Evolutionary conservation across 352 stramenopile species (phyloP).

Genomic region (Globisporangium cederbergense): DNA sequence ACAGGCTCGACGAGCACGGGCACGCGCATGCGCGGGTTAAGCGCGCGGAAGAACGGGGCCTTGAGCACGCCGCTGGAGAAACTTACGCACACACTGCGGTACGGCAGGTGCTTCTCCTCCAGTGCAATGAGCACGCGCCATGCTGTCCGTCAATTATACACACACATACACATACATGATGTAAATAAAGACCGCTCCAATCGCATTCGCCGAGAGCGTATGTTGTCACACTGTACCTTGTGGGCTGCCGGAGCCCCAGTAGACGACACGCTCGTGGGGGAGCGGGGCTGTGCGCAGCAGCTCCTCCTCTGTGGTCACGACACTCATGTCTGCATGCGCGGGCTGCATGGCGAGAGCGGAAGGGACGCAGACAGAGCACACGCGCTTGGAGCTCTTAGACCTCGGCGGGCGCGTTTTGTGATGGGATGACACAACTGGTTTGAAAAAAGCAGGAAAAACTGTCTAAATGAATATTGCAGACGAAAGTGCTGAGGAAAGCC

Average conservation of each 20-base stretch:
- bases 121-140: constrained; percentile 82
- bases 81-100: constrained; percentile 78
- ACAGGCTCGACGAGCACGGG: constrained; percentile 73
- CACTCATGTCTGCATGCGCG: neutral
- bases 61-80: constrained; percentile 85
- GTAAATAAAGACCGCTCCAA: neutral
- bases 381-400: neutral
- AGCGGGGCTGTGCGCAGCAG: constrained; percentile 50
- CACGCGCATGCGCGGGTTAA: constrained; percentile 82
- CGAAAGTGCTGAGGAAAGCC: neutral
- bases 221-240: constrained; percentile 41
- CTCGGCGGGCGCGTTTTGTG: too few relatives aligned
- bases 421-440: too few relatives aligned
- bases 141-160: constrained; percentile 24
- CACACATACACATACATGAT: neutral
- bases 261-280: constrained; percentile 72
- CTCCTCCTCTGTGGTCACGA: constrained; percentile 52
- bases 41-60: constrained; percentile 62
- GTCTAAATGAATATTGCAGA: constrained; percentile 1
- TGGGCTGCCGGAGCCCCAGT: constrained; percentile 80
- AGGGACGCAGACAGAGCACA: neutral
- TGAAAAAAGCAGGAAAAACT: neutral
- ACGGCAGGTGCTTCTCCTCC: constrained; percentile 73
- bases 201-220: too few relatives aligned
- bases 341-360: constrained; percentile 2